Percentiles rank a stretch among this genome's conserved stretches.
These are phyloP conservation scores for Medicago ruthenica DNA, from an alignment of 306 rosid genomes.

Conservation along the genomic window DNA sequence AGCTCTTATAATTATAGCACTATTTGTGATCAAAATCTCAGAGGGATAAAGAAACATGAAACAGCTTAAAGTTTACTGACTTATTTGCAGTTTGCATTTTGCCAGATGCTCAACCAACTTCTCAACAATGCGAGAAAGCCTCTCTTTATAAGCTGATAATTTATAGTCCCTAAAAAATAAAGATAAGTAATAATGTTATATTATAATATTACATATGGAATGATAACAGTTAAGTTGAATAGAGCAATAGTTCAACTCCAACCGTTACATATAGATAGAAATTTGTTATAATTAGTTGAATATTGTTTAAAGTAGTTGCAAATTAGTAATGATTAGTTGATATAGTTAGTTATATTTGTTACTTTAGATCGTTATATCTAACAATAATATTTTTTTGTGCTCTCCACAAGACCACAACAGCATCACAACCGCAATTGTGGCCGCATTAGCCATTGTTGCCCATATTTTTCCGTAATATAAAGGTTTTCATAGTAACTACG, in stretches of 20 bases:
- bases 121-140: background rate
- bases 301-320: too few species aligned
- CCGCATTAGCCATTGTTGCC: too few species aligned
- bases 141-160: conserved; percentile 1
- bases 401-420: too few species aligned
- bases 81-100: background rate
- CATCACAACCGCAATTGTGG: too few species aligned
- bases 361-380: too few species aligned
- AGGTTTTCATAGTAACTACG: background rate
- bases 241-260: background rate
- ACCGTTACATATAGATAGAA: background rate
- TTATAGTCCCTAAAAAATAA: conserved; percentile 29
- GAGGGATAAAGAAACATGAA: background rate
- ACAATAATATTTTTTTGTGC: too few species aligned
- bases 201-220: background rate
- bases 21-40: background rate
- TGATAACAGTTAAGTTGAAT: background rate
- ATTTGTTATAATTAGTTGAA: too few species aligned
- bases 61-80: conserved; percentile 4
- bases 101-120: conserved; percentile 3
- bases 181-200: background rate
- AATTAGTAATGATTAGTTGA: background rate
- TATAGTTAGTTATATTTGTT: background rate
- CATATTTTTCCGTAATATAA: too few species aligned
- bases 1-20: background rate